Percentiles rank a stretch among this genome's conserved stretches.
phyloP scores from a whole-genome alignment of 768 basidiomycete species.

The Lactarius psammicola region DNA sequence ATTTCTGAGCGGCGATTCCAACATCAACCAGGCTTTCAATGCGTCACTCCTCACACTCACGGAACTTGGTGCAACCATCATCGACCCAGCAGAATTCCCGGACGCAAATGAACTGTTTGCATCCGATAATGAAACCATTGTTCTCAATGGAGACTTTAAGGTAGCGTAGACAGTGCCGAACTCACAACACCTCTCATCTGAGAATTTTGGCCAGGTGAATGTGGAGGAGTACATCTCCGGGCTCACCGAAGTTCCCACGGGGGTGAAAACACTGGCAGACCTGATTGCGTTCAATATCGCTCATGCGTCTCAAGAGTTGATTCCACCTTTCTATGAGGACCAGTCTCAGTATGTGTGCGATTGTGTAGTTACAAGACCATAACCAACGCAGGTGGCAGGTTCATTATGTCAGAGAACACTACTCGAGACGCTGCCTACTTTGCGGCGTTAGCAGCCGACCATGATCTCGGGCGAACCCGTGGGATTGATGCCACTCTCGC shows the following conservation, averaged over 20 bases:
- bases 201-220: conserved; percentile 42
- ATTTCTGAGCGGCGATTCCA: conserved; percentile 33
- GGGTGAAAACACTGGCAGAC: conserved; percentile 54
- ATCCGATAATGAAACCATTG: conserved; percentile 51
- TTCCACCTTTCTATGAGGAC: conserved; percentile 37
- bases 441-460: conserved; percentile 35
- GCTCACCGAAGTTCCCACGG: conserved; percentile 53
- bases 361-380: neutral
- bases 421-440: conserved; percentile 35
- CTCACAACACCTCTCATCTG: neutral
- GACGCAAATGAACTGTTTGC: conserved; percentile 49
- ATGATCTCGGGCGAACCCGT: conserved; percentile 35
- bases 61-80: conserved; percentile 47
- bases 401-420: conserved; percentile 34
- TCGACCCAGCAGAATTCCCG: conserved; percentile 64
- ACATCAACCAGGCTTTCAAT: conserved; percentile 41
- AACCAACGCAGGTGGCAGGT: conserved; percentile 20
- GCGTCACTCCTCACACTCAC: conserved; percentile 40
- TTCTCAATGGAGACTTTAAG: conserved; percentile 59
- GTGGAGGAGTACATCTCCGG: conserved; percentile 48
- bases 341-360: conserved; percentile 37
- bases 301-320: conserved; percentile 50
- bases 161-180: conserved; percentile 32
- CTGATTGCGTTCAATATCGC: conserved; percentile 58
- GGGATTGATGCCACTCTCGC: conserved; percentile 39